Percentiles rank a stretch among this genome's conserved stretches.
Conservation (phyloP, 441 rosid genomes). For the Geranium incanum region DNA sequence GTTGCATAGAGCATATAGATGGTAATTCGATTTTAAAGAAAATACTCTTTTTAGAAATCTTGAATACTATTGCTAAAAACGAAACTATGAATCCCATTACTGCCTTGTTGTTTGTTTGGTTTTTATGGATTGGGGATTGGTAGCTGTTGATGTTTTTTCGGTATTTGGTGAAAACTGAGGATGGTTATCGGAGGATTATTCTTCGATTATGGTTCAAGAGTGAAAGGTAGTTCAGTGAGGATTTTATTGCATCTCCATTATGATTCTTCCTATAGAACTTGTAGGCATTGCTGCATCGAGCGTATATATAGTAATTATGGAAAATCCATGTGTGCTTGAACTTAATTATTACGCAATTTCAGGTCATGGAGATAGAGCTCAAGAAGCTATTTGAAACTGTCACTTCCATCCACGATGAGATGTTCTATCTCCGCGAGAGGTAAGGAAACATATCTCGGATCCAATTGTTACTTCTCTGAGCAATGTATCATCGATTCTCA, state of each 20-base stretch:
- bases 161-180: too few relatives aligned
- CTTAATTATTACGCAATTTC: slow-evolving; percentile 9
- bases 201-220: too few relatives aligned
- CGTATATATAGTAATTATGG: neutral
- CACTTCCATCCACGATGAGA: slow-evolving; percentile 50
- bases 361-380: slow-evolving; percentile 58
- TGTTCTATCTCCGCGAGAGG: slow-evolving; percentile 65
- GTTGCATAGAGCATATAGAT: neutral
- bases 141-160: too few relatives aligned
- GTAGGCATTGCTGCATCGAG: too few relatives aligned
- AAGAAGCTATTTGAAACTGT: slow-evolving; percentile 49
- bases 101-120: too few relatives aligned
- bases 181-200: too few relatives aligned
- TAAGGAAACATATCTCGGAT: slow-evolving; percentile 17
- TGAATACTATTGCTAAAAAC: neutral
- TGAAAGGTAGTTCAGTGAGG: too few relatives aligned
- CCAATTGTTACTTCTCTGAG: neutral
- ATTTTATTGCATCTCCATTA: too few relatives aligned
- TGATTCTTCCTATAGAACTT: too few relatives aligned
- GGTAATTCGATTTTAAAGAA: too few relatives aligned
- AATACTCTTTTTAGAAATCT: neutral
- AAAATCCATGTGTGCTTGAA: neutral
- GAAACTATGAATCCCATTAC: too few relatives aligned
- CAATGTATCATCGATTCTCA: neutral
- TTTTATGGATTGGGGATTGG: too few relatives aligned